Conservation (phyloP, 2,329 filamentous ascomycete species). For the Tetracladium maxilliforme region DNA sequence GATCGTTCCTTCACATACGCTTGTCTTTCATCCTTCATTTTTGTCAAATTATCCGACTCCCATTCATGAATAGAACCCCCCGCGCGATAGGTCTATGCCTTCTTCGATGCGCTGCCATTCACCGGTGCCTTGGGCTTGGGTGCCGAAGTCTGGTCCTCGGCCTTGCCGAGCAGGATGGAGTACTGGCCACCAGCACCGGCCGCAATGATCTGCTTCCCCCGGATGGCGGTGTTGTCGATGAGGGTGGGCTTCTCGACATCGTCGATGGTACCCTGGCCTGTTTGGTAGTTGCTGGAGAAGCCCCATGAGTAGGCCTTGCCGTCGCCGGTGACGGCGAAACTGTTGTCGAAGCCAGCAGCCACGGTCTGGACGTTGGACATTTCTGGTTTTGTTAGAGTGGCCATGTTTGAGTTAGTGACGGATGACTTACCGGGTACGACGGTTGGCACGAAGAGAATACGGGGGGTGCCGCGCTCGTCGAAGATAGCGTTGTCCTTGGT, state of each 20-base stretch:
- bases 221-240: constrained; percentile 74
- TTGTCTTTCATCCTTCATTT: too few species aligned
- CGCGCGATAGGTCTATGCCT: too few species aligned
- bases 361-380: constrained; percentile 41
- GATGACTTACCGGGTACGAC: constrained; percentile 34
- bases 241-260: constrained; percentile 64
- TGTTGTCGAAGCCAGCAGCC: constrained; percentile 57
- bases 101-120: too few species aligned
- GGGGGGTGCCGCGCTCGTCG: constrained; percentile 49
- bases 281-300: constrained; percentile 69
- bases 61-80: too few species aligned
- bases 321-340: constrained; percentile 51
- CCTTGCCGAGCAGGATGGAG: constrained; percentile 40
- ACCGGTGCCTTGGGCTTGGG: too few species aligned
- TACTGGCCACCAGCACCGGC: constrained; percentile 86
- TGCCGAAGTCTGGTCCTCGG: too few species aligned
- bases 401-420: not conserved
- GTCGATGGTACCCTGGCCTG: constrained; percentile 62
- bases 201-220: constrained; percentile 58
- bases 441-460: constrained; percentile 56
- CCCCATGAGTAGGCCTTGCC: constrained; percentile 69
- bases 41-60: too few species aligned
- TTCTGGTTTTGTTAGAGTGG: constrained; percentile 12
- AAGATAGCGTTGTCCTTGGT: constrained; percentile 43
- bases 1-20: too few species aligned